phyloP scores from a whole-genome alignment of 2,329 filamentous ascomycete genomes.

The Fusarium oligoseptatum region DNA sequence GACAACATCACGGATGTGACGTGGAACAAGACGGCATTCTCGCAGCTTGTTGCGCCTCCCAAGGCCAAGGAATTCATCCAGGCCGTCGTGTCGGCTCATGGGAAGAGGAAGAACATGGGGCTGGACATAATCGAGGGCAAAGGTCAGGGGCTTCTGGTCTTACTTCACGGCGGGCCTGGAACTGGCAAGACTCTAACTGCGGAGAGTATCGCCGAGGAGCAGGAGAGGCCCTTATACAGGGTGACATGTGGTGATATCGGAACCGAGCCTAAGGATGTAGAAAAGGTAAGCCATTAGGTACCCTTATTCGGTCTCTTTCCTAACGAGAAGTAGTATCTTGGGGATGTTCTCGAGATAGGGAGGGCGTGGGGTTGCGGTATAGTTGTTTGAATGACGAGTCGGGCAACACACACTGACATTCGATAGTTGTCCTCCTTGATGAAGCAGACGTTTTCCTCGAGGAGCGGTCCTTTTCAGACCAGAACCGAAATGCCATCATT shows the following conservation, averaged over 20 bases:
- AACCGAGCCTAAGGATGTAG: slow-evolving; percentile 27
- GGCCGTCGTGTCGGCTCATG: slow-evolving; percentile 22
- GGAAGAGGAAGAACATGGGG: slow-evolving; percentile 5
- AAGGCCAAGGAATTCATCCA: slow-evolving; percentile 20
- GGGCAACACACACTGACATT: too few species aligned
- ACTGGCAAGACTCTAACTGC: slow-evolving; percentile 34
- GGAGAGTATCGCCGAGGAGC: slow-evolving; percentile 31
- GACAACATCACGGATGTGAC: slow-evolving; percentile 21
- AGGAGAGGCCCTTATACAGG: slow-evolving; percentile 32
- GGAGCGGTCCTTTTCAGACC: slow-evolving; percentile 13
- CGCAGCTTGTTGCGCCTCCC: slow-evolving; percentile 17
- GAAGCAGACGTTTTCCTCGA: slow-evolving; percentile 28
- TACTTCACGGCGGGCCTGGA: background rate
- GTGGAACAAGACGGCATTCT: slow-evolving; percentile 25
- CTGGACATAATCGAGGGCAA: slow-evolving; percentile 24
- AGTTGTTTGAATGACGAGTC: too few species aligned
- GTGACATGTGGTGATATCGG: slow-evolving; percentile 38
- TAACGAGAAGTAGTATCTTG: slow-evolving; percentile 19
- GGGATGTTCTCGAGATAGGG: slow-evolving; percentile 24
- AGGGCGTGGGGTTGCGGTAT: slow-evolving; percentile 30
- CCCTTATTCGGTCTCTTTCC: too few species aligned
- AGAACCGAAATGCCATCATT: slow-evolving; percentile 14
- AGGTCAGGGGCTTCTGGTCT: slow-evolving; percentile 12
- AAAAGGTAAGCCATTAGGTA: too few species aligned
- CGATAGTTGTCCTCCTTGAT: background rate